phyloP scores from a whole-genome alignment of 176 grass and related monocot species.

The Melocanna baccifera region DNA sequence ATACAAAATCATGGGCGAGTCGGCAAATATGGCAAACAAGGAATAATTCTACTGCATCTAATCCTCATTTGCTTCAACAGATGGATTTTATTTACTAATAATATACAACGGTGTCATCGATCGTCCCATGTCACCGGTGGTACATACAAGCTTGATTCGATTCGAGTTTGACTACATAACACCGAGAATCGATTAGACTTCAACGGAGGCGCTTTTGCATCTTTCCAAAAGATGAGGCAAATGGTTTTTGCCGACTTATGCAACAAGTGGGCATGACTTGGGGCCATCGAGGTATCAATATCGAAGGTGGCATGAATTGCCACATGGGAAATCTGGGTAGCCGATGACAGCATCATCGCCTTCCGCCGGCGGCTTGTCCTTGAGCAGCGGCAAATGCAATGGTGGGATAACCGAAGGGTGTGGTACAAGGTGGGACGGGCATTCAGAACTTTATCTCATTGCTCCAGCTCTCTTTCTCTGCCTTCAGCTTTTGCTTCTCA shows the following conservation, averaged over 20 bases:
- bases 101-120: conserved; percentile 29
- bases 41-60: neutral
- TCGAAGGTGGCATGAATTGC: conserved; percentile 93
- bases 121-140: conserved; percentile 21
- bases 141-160: conserved; percentile 25
- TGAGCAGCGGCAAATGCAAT: conserved; percentile 49
- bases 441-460: conserved; percentile 81
- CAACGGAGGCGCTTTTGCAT: conserved; percentile 30
- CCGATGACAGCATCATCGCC: conserved; percentile 84
- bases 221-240: conserved; percentile 39
- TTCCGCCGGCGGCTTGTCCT: conserved; percentile 58
- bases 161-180: conserved; percentile 54
- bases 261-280: conserved; percentile 76
- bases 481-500: conserved; percentile 89
- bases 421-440: conserved; percentile 41
- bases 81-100: conserved; percentile 49
- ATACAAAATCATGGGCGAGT: neutral
- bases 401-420: conserved; percentile 67
- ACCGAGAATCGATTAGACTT: neutral
- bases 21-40: neutral
- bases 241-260: conserved; percentile 37
- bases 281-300: conserved; percentile 86
- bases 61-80: neutral
- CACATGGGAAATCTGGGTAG: conserved; percentile 89
- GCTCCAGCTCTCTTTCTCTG: conserved; percentile 87